These are phyloP conservation scores for Fusarium multiceps DNA, from an alignment of 2,329 filamentous ascomycete species.

Conservation along the genomic window DNA sequence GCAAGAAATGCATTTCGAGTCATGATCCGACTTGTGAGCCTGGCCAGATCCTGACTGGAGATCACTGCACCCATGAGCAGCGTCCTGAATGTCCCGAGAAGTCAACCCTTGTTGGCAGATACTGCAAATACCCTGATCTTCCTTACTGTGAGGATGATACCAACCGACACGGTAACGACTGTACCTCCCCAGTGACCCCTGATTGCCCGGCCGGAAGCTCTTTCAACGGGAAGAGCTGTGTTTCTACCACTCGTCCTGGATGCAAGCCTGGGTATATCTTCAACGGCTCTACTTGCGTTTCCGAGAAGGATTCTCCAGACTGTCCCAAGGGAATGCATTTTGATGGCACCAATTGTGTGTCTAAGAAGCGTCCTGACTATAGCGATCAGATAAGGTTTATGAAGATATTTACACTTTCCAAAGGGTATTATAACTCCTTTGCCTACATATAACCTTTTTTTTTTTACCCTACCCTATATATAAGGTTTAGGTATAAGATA, in stretches of 20 bases:
- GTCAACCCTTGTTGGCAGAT: conserved; percentile 1
- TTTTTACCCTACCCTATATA: too few species aligned
- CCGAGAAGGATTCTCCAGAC: background rate
- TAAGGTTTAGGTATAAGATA: too few species aligned
- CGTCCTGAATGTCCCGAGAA: background rate
- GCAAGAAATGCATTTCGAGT: conserved; percentile 11
- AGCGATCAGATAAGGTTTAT: too few species aligned
- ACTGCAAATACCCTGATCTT: conserved; percentile 15
- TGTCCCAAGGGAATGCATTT: conserved; percentile 4
- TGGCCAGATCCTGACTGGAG: background rate
- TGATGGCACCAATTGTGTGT: conserved; percentile 12
- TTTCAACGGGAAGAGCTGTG: background rate
- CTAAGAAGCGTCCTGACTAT: background rate
- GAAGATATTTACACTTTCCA: too few species aligned
- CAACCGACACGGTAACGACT: conserved; percentile 1
- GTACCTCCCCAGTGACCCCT: background rate
- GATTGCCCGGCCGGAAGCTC: background rate
- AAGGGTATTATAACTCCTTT: too few species aligned
- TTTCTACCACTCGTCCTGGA: background rate
- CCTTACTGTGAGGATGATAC: conserved; percentile 10
- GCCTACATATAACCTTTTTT: too few species aligned
- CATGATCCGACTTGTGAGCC: background rate
- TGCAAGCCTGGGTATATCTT: conserved; percentile 4
- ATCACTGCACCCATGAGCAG: background rate
- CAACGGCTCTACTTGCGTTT: conserved; percentile 1